Evolutionary conservation across 495 filamentous ascomycete species (phyloP), one percentile per base, ranked within the genome.

Genomic region (Podospora pseudocomata): DNA sequence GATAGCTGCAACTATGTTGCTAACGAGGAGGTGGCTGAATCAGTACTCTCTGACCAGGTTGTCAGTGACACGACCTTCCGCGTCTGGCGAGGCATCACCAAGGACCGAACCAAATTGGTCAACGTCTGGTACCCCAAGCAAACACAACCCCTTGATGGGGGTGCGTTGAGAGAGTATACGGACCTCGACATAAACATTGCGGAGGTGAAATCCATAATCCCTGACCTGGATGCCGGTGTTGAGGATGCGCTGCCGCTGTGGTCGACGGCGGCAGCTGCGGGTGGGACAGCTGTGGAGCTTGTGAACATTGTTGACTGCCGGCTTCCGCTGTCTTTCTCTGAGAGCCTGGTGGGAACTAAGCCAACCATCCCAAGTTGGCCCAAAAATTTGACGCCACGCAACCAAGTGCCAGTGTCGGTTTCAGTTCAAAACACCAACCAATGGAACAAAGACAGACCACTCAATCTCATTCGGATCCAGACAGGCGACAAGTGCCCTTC

Each of bases 1-100:
- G 81, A 78, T 16, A 76, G 74, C 49, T 99, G 95, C 77, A 81
- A 84, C 53, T 93, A 92, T 72, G 85, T 89, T 23, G 89, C 91
- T 60, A 99, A 98, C 69, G 91, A 96, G 71, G 95, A 98, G 76
- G 80, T 96, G 16, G 79, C 75, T 32, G 69, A 55, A 63, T 66
- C 65, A 60, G 64, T 2, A 63, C 66, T 53, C 39, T 68, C 56
- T 53, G 56, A 69, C 3, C 49, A 68, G 23, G 44, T 34, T 9
- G 27, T 64, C 4, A 34, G 34, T 3, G 66, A 63, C 6, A 34
- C 54, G 13, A 49, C 60, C 0, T 11, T 78, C 19, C 30, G 64
- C 6, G 77, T 84, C 18, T 93, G 91, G 90, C 83, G 85, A 72
- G 87, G 89, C 44, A 85, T 95, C 56, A 90, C 87, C 30, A 86